Evolutionary conservation across 192 early-diverging fungal species (phyloP), one percentile per base, ranked within the genome.

Genomic region (Backusella macrospora): DNA sequence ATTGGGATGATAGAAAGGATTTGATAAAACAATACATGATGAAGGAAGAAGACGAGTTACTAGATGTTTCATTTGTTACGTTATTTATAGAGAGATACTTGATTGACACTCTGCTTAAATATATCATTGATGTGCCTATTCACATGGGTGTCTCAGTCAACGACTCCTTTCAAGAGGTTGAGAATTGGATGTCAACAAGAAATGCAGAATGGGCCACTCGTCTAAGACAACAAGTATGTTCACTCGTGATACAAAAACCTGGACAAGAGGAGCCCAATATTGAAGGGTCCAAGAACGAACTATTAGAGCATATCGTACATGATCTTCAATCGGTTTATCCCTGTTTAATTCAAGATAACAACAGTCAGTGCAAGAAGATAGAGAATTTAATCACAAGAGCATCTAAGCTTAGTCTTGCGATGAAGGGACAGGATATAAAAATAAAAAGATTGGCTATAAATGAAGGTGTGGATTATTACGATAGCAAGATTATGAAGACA

Each of bases 81-180:
- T 79, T 84, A 75, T 82, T 82, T 45, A 21, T 80, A 65, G 83
- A 84, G 74, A 84, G 82, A 68, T 80, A 74, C 42, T 74, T 84
- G 46, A 76, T 82, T 70, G 83, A 84, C 43, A 71, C 67, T 15
- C 34, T 84, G 40, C 55, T 82, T 21, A 62, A 80, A 26, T 44
- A 77, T 29, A 78, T 84, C 48, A 80, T 84, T 44, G 52, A 80
- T 48, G 73, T 73, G 8, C 83, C 83, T 3, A 71, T 84, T 38
- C 80, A 84, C 42, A 76, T 84, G 34, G 83, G 83, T 14, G 77
- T 82, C 37, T 43, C 23, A 0, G 68, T 79, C 12, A 76, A 76
- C 0, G 39, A 70, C 43, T 65, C 80, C 5, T 84, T 77, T 45
- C 71, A 62, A 3, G 55, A 38, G 2, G 72, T 84, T 47, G 39